phyloP scores from a whole-genome alignment of 176 grass and related monocot genomes.

The Musa acuminata region DNA sequence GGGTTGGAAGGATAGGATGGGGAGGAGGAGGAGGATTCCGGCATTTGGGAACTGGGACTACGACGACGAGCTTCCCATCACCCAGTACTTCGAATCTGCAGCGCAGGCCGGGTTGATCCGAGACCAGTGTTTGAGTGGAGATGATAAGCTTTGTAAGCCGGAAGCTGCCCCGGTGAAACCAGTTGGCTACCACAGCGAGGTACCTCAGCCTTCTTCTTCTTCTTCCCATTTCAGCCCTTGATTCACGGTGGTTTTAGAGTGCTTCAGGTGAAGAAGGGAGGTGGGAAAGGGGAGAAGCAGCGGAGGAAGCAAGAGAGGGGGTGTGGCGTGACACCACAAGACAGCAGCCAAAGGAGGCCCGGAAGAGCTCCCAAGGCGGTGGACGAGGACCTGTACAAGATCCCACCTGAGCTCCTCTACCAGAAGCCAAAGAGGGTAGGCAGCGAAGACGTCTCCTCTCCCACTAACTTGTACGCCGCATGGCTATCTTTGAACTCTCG shows the following conservation, averaged over 20 bases:
- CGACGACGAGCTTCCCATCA: constrained; percentile 2
- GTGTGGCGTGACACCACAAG: neutral
- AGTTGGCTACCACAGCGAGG: neutral
- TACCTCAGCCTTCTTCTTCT: too few relatives aligned
- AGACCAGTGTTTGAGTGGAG: neutral
- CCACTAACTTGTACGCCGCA: neutral
- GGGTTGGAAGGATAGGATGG: neutral
- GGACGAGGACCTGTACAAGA: constrained; percentile 7
- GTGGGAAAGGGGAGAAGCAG: neutral
- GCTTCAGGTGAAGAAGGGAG: neutral
- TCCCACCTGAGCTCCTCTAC: neutral
- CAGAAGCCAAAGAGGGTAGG: constrained; percentile 1
- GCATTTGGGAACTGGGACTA: constrained; percentile 4
- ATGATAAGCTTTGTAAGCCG: neutral
- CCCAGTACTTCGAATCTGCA: constrained; percentile 1
- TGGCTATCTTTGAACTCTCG: too few relatives aligned
- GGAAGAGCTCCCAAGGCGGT: neutral
- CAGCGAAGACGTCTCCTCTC: neutral
- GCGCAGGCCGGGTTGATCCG: neutral
- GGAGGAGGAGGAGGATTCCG: neutral
- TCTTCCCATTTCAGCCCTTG: too few relatives aligned
- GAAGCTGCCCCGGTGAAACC: neutral
- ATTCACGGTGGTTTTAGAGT: neutral
- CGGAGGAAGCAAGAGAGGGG: neutral
- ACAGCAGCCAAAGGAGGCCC: neutral